Conservation (phyloP, 2,329 filamentous ascomycete species). For the Biscogniauxia marginata region DNA sequence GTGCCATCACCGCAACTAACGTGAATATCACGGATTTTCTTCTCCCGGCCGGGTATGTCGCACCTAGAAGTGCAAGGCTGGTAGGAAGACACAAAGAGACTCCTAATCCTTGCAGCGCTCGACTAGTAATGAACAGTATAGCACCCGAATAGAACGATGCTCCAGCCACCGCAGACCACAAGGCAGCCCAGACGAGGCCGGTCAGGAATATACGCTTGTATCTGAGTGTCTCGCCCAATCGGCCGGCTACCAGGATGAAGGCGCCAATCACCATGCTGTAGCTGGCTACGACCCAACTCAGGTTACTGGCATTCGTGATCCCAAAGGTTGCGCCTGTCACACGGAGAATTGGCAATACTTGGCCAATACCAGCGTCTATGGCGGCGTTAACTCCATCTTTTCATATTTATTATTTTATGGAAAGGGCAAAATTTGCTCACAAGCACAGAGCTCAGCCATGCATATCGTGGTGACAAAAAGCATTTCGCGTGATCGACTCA, state of each 20-base stretch:
- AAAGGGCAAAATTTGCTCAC: conserved; percentile 22
- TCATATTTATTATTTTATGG: background rate
- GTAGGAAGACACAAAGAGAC: conserved; percentile 64
- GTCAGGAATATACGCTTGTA: conserved; percentile 53
- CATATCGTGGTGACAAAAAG: conserved; percentile 44
- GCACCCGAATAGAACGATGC: conserved; percentile 38
- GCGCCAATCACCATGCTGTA: conserved; percentile 56
- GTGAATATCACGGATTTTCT: conserved; percentile 61
- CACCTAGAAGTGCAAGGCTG: conserved; percentile 59
- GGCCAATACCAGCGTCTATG: conserved; percentile 42
- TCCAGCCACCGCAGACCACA: conserved; percentile 52
- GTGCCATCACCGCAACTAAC: conserved; percentile 46
- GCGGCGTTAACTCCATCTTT: conserved; percentile 4
- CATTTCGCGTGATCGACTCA: conserved; percentile 28
- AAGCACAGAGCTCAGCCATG: conserved; percentile 43
- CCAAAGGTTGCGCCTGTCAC: conserved; percentile 48
- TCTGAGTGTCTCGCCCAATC: conserved; percentile 58
- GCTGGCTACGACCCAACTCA: conserved; percentile 57
- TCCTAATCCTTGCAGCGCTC: conserved; percentile 59
- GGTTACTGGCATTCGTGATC: conserved; percentile 40
- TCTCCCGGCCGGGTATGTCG: conserved; percentile 53
- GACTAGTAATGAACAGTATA: conserved; percentile 45
- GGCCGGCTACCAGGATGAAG: conserved; percentile 56
- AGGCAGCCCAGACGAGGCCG: conserved; percentile 54
- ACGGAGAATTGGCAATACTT: conserved; percentile 46